A percentile compares a stretch with the other conserved stretches of the same genome.
These are phyloP conservation scores for Alternaria gansuensis DNA, from an alignment of 2,329 filamentous ascomycete species.

Conservation along the genomic window DNA sequence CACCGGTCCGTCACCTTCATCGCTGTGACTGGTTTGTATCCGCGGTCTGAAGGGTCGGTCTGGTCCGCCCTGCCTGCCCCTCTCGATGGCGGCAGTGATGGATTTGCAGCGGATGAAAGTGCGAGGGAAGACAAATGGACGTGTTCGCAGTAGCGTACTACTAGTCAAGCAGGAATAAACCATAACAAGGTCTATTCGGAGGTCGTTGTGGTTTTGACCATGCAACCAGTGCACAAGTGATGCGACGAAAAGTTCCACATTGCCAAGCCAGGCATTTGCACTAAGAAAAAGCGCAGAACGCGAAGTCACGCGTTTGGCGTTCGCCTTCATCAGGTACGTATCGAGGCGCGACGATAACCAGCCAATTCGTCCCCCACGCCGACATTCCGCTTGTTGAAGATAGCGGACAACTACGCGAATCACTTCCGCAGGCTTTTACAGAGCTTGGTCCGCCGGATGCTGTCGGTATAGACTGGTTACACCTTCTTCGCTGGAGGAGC, in stretches of 20 bases:
- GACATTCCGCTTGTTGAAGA: accelerated
- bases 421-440: neutral
- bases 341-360: neutral
- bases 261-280: constrained; percentile 16
- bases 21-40: constrained; percentile 11
- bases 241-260: constrained; percentile 17
- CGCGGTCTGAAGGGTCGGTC: constrained; percentile 23
- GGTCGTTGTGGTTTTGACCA: neutral
- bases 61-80: constrained; percentile 31
- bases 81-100: constrained; percentile 46
- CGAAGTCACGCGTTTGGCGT: constrained; percentile 27
- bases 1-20: neutral
- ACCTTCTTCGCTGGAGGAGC: neutral
- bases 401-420: neutral
- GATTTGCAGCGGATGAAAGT: constrained; percentile 44
- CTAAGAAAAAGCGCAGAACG: constrained; percentile 15
- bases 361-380: neutral
- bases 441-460: neutral
- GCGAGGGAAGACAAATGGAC: constrained; percentile 23
- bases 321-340: constrained; percentile 2
- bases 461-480: neutral
- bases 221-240: neutral
- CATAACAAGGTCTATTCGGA: constrained; percentile 30
- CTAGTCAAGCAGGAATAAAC: constrained; percentile 28
- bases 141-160: constrained; percentile 30